Evolutionary conservation across 345 rosid species (phyloP).

Genomic region (Streptanthus diversifolius): DNA sequence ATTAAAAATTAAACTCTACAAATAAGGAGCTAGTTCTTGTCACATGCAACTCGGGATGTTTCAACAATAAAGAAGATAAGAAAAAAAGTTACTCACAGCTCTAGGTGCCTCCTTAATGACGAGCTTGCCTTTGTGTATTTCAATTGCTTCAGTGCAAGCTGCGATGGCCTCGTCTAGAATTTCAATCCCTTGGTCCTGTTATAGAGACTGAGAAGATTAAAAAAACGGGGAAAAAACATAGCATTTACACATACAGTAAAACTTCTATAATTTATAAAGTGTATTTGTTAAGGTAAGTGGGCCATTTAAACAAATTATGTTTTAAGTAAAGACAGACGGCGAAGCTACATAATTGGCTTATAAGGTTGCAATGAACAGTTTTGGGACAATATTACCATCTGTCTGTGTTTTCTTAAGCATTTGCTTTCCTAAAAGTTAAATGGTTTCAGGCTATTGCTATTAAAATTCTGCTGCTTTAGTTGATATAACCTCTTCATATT

Average conservation of each 20-base stretch:
- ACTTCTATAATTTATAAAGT: too few relatives aligned
- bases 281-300: background rate
- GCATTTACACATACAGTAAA: background rate
- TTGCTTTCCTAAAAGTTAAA: background rate
- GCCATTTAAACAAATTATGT: background rate
- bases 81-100: conserved; percentile 58
- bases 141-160: conserved; percentile 79
- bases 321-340: background rate
- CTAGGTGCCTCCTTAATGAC: conserved; percentile 79
- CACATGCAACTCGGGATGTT: background rate
- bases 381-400: background rate
- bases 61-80: background rate
- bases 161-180: conserved; percentile 67
- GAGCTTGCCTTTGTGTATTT: conserved; percentile 85
- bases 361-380: background rate
- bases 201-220: background rate
- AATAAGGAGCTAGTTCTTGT: background rate
- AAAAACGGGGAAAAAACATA: background rate
- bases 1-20: background rate
- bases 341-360: background rate
- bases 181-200: conserved; percentile 93
- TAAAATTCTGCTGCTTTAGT: background rate
- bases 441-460: background rate
- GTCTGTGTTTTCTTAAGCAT: background rate
- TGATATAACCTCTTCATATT: background rate